These are phyloP conservation scores for Lyophyllum atratum DNA, from an alignment of 768 basidiomycete genomes.

Conservation along the genomic window DNA sequence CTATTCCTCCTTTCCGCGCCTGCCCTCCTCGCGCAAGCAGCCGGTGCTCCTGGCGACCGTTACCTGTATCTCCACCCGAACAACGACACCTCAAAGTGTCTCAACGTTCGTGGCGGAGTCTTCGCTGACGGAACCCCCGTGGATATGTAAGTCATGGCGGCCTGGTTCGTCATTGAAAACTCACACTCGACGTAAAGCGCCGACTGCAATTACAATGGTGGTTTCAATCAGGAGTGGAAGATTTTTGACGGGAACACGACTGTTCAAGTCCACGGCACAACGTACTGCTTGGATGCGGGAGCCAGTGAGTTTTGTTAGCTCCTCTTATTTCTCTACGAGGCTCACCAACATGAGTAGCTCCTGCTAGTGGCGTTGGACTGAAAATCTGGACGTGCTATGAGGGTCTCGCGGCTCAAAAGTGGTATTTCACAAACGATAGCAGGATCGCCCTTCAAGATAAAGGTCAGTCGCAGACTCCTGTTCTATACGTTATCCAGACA, in stretches of 20 bases:
- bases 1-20: background rate
- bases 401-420: constrained; percentile 32
- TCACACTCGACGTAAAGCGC: background rate
- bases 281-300: constrained; percentile 37
- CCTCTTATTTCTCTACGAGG: background rate
- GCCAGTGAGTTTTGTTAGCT: constrained; percentile 17
- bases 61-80: constrained; percentile 23
- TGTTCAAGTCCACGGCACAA: constrained; percentile 29
- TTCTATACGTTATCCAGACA: background rate
- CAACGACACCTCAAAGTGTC: constrained; percentile 24
- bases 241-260: constrained; percentile 27
- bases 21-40: background rate
- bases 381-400: constrained; percentile 40
- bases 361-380: constrained; percentile 30
- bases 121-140: constrained; percentile 32
- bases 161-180: background rate
- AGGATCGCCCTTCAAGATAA: constrained; percentile 23
- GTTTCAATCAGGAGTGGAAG: constrained; percentile 28
- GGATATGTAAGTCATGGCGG: constrained; percentile 26
- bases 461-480: background rate
- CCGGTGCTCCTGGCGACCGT: background rate
- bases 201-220: background rate
- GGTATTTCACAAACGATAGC: constrained; percentile 30
- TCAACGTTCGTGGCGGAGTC: constrained; percentile 29
- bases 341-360: constrained; percentile 11